A percentile compares a stretch with the other conserved stretches of the same genome.
Evolutionary conservation across 129 eudicot genomes (phyloP).

Genomic region (Artemisia argyi): DNA sequence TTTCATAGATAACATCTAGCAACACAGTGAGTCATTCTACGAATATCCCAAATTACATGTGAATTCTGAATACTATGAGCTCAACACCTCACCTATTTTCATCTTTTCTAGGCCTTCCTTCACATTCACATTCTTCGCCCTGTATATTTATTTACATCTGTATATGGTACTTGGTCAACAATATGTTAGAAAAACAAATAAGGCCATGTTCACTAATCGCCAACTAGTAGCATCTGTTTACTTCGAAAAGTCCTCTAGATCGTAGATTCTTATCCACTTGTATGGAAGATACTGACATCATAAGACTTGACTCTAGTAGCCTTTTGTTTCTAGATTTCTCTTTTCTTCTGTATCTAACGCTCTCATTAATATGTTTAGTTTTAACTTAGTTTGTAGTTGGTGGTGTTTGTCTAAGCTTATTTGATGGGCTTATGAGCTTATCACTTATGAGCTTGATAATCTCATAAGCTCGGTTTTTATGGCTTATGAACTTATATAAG

Average conservation of each 20-base stretch:
- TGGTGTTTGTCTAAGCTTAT: too few relatives aligned
- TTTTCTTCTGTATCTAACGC: neutral
- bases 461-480: too few relatives aligned
- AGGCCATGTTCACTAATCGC: too few relatives aligned
- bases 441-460: too few relatives aligned
- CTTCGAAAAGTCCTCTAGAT: too few relatives aligned
- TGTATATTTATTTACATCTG: neutral
- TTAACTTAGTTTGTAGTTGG: neutral
- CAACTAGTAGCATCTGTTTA: too few relatives aligned
- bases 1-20: neutral
- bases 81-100: neutral
- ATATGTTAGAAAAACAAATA: neutral
- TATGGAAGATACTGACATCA: neutral
- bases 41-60: neutral
- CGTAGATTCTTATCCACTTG: neutral
- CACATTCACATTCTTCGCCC: neutral
- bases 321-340: neutral
- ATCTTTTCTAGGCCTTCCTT: neutral
- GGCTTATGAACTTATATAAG: too few relatives aligned
- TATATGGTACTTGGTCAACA: neutral
- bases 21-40: neutral
- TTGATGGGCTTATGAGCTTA: too few relatives aligned
- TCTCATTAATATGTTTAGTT: neutral
- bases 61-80: neutral
- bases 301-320: slow-evolving; percentile 2